These are phyloP conservation scores for Candida awuae DNA, from an alignment of 805 yeast genomes.

Conservation along the genomic window DNA sequence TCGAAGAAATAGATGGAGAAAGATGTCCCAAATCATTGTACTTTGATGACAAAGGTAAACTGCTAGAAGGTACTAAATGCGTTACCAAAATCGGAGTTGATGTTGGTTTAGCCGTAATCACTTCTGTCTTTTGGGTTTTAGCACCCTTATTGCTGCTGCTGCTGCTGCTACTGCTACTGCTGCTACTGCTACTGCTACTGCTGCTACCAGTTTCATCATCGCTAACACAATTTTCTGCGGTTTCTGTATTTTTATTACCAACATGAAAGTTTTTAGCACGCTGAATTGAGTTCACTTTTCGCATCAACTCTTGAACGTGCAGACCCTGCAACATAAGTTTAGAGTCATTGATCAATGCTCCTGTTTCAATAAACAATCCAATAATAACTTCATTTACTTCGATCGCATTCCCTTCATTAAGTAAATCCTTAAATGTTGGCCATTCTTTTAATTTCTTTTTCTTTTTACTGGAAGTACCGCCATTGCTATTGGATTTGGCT, in stretches of 20 bases:
- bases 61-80: too few species aligned
- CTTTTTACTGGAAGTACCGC: background rate
- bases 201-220: background rate
- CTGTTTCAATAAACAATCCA: conserved; percentile 53
- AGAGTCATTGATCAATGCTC: conserved; percentile 55
- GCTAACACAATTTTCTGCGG: background rate
- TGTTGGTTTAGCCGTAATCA: too few species aligned
- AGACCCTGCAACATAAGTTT: conserved; percentile 51
- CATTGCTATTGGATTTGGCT: background rate
- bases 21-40: too few species aligned
- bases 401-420: conserved; percentile 34
- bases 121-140: background rate
- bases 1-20: too few species aligned
- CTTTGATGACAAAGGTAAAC: too few species aligned
- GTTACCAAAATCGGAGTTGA: too few species aligned
- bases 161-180: background rate
- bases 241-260: too few species aligned
- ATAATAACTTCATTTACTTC: conserved; percentile 48
- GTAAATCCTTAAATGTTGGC: conserved; percentile 52
- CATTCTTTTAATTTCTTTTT: conserved; percentile 18
- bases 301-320: conserved; percentile 43
- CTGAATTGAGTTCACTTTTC: background rate
- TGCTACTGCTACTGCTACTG: background rate
- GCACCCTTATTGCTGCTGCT: background rate
- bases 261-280: background rate